These are phyloP conservation scores for Aspergillus sojae DNA, from an alignment of 2,329 filamentous ascomycete genomes.

Conservation along the genomic window DNA sequence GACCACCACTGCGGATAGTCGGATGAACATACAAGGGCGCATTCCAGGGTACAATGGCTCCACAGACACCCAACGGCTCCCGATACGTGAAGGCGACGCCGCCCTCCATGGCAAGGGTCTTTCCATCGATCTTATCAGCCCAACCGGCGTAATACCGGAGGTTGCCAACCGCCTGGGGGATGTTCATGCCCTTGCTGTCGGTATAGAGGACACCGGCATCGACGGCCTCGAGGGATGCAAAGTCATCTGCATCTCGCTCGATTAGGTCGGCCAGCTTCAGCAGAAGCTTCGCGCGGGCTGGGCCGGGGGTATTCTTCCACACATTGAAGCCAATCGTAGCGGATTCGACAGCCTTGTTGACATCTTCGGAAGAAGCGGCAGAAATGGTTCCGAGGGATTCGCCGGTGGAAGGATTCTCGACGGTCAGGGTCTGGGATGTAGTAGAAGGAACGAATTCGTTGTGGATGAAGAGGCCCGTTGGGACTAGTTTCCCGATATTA, in stretches of 20 bases:
- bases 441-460: slow-evolving; percentile 29
- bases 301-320: slow-evolving; percentile 27
- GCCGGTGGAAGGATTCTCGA: slow-evolving; percentile 30
- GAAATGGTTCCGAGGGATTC: slow-evolving; percentile 25
- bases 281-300: slow-evolving; percentile 22
- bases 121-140: slow-evolving; percentile 33
- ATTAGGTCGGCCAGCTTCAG: slow-evolving; percentile 31
- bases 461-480: slow-evolving; percentile 32
- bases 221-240: slow-evolving; percentile 29
- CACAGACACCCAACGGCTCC: slow-evolving; percentile 33
- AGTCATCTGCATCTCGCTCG: slow-evolving; percentile 29
- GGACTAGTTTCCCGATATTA: slow-evolving; percentile 17
- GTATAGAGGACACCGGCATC: slow-evolving; percentile 29
- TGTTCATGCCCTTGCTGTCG: slow-evolving; percentile 26
- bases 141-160: slow-evolving; percentile 35
- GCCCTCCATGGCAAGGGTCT: slow-evolving; percentile 25
- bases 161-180: slow-evolving; percentile 25
- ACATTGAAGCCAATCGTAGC: slow-evolving; percentile 23
- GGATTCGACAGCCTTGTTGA: slow-evolving; percentile 26
- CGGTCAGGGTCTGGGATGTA: slow-evolving; percentile 19
- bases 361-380: slow-evolving; percentile 28
- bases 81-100: slow-evolving; percentile 28
- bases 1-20: background rate
- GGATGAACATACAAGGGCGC: slow-evolving; percentile 26
- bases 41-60: slow-evolving; percentile 36